A percentile compares a stretch with the other conserved stretches of the same genome.
These are phyloP conservation scores for Elaeis guineensis DNA, from an alignment of 176 grass and related monocot genomes.

Conservation along the genomic window DNA sequence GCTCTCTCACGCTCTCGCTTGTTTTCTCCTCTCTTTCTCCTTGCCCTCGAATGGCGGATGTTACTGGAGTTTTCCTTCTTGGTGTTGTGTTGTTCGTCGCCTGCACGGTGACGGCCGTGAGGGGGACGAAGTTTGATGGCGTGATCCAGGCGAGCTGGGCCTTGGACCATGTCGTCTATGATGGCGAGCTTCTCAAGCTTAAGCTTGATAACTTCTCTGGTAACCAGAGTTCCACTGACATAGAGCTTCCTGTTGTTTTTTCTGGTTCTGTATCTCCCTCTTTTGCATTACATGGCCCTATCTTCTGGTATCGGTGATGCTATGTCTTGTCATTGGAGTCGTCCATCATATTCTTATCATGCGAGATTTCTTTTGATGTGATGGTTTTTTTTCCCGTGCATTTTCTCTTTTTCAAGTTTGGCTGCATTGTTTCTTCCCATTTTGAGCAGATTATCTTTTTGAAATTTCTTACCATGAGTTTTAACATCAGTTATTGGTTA, in stretches of 20 bases:
- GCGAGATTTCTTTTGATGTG: too few species aligned
- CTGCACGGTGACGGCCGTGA: neutral
- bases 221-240: neutral
- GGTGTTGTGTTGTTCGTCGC: neutral
- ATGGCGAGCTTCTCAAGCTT: constrained; percentile 81
- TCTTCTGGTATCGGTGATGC: too few species aligned
- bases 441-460: too few species aligned
- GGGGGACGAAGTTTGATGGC: constrained; percentile 51
- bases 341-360: too few species aligned
- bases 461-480: too few species aligned
- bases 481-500: too few species aligned
- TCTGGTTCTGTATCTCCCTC: neutral
- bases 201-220: constrained; percentile 74
- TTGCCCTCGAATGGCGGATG: neutral
- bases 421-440: too few species aligned
- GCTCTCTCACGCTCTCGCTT: neutral
- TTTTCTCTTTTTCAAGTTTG: too few species aligned
- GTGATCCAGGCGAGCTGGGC: constrained; percentile 94
- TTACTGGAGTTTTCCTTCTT: neutral
- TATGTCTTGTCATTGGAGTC: too few species aligned
- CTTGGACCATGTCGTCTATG: constrained; percentile 86
- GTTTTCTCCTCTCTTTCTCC: neutral
- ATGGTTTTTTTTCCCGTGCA: too few species aligned
- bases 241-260: neutral
- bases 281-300: too few species aligned